Evolutionary conservation across 306 rosid genomes (phyloP), one percentile per base, ranked within the genome.

Genomic region (Dalbergia oliveri): DNA sequence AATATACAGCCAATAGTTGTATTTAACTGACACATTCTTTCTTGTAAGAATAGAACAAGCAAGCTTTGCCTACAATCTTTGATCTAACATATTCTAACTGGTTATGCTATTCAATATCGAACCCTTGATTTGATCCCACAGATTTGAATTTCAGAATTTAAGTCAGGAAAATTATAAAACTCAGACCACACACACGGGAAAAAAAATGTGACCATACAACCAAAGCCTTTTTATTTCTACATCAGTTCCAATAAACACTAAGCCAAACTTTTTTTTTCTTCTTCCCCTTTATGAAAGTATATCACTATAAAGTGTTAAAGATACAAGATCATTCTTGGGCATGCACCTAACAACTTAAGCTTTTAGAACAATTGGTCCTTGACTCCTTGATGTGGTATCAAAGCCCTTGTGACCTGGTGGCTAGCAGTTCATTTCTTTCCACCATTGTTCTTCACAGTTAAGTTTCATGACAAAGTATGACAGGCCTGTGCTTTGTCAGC

Each of bases 371-470:
- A 9, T n/a, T 34, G 34, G 12, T 41, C 49, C 49, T 43, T 35
- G 26, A 61, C 12, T 39, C 49, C 49, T 43, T 54, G 26, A 61
- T 7, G 51, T 45, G 49, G 37, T 18, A 78, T 69, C 53, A 69
- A 58, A 69, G 72, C 43, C 45, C 26, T 19, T 18, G 8, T 45
- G 69, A 67, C 59, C 49, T 37, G 23, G 23, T 43, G 60, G 31
- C 45, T 21, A 31, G 26, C 73, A 79, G 26, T 50, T 63, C 19
- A 31, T 62, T 63, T 62, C 11, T 15, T 39, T 43, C 37, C 11
- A 70, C 45, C 31, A 47, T 79, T 35, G 51, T 7, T 21, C 34
- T 73, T 56, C 69, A 80, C 44, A 72, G 65, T 65, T 64, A 19
- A 54, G 11, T n/a, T n/a, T 26, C 31, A 26, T 1, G 2, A 26